These are phyloP conservation scores for Starmerella kuoi DNA, from an alignment of 805 yeast genomes.

Conservation along the genomic window DNA sequence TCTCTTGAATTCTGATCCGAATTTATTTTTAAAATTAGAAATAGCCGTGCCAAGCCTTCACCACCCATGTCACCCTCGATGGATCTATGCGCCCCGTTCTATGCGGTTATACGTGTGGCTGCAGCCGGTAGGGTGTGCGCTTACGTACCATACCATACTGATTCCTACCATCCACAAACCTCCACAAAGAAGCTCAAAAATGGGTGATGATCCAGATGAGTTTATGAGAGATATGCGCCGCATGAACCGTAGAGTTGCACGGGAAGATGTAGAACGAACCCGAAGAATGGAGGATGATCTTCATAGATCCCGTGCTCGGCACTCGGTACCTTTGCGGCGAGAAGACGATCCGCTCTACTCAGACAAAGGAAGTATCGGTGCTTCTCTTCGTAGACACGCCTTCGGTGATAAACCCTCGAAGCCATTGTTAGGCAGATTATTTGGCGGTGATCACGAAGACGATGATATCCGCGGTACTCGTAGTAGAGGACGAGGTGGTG, in stretches of 20 bases:
- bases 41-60: too few relatives aligned
- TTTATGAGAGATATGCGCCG: constrained; percentile 15
- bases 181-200: too few relatives aligned
- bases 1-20: too few relatives aligned
- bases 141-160: too few relatives aligned
- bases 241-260: constrained; percentile 11
- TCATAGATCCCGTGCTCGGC: constrained; percentile 10
- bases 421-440: constrained; percentile 17
- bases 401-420: constrained; percentile 13
- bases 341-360: constrained; percentile 9
- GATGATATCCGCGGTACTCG: neutral
- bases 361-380: constrained; percentile 7
- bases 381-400: constrained; percentile 10
- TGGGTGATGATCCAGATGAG: constrained; percentile 16
- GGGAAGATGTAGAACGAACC: constrained; percentile 14
- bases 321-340: constrained; percentile 1
- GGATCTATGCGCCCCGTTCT: too few relatives aligned
- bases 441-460: constrained; percentile 7
- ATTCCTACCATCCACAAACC: too few relatives aligned
- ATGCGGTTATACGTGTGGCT: too few relatives aligned
- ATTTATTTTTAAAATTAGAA: too few relatives aligned
- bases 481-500: neutral
- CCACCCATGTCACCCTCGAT: too few relatives aligned
- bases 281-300: constrained; percentile 16
- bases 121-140: too few relatives aligned